Base-by-base conservation (phyloP, 2,329 filamentous ascomycete genomes). In the Colletotrichum chlorophyti region DNA sequence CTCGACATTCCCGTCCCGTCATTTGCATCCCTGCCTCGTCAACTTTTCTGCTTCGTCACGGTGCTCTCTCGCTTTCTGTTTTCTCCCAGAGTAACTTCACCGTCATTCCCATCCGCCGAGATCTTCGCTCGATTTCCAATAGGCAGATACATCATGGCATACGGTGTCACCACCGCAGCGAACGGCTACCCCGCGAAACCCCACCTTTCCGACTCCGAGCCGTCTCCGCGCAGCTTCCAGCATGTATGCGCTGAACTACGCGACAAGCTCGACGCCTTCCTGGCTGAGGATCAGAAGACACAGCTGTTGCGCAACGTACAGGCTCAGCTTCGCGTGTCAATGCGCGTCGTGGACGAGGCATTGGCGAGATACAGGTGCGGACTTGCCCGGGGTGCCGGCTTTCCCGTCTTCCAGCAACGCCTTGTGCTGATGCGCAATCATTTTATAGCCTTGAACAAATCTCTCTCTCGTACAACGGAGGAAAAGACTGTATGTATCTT, bases 391-490 rank as follows among this genome's bases (percentile, higher is more conserved):
- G n/a, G n/a, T n/a, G n/a, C n/a, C n/a, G n/a, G n/a, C n/a, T n/a
- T n/a, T n/a, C n/a, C n/a, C n/a, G n/a, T n/a, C n/a, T n/a, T n/a
- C n/a, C n/a, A n/a, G n/a, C n/a, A n/a, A n/a, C n/a, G n/a, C n/a
- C n/a, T n/a, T n/a, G n/a, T n/a, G 42, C 53, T 60, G 52, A 38
- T 54, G 49, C 34, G 24, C 49, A 17, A 19, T 26, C 43, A 31
- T 27, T 35, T 40, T 40, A 60, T 67, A 95, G 91, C 58, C 83
- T 90, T 62, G 82, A 89, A 58, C 84, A 96, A 70, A 83, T 98
- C 60, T 92, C 93, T 5, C 81, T 98, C 63, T 96, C 94, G 54
- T 99, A 97, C 77, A 99, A 99, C 68, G 95, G 95, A 70, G 95
- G 95, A 61, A 99, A 99, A 74, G 95, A 98, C 81, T 98, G 94